Base-by-base conservation (phyloP, 176 grass and related monocot species). In the Oropetium thomaeum region DNA sequence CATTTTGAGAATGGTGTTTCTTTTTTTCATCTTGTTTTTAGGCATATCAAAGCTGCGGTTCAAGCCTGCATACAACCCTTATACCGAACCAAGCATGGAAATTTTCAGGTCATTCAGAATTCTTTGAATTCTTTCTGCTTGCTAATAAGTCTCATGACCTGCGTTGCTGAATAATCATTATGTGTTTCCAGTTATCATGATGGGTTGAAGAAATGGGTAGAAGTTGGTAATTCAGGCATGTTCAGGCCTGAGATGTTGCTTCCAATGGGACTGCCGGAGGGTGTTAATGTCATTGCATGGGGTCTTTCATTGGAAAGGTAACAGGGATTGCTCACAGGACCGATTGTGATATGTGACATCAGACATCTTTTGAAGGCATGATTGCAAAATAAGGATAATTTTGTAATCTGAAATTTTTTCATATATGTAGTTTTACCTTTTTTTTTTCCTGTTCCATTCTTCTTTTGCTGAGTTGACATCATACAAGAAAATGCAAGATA, bases 211-310 rank as follows among this genome's bases (percentile, higher is more conserved):
- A 99, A 99, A 85, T 99, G 96, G 96, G 91, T 99, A 4, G 96
- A 99, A 66, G 70, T 99, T 13, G 96, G 96, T 69, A 99, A 95
- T 76, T 99, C 96, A 7, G 91, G 89, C 76, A 99, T 99, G 96
- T 99, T 99, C 52, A 94, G 89, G 53, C 96, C 96, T 43, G 96
- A 99, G 77, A 95, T 99, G 96, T 79, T 99, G 62, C 91, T 95
- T 76, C 91, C 96, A 3, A 99, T 99, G 91, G 96, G 96, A 67
- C 69, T 99, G 49, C 96, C 91, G 54, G 76, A 92, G 77, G 91
- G 89, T 82, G 96, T 99, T 55, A 99, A 95, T 76, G 96, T 99
- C 74, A 95, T 99, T 76, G 96, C 96, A 70, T 99, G 96, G 96
- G 96, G 96, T 70, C 96, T 99, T 71, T 99, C 96, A 59, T 89